Percentiles rank a stretch among this genome's conserved stretches.
Evolutionary conservation across 2,329 filamentous ascomycete genomes (phyloP).

Genomic region (Grosmannia serpens): DNA sequence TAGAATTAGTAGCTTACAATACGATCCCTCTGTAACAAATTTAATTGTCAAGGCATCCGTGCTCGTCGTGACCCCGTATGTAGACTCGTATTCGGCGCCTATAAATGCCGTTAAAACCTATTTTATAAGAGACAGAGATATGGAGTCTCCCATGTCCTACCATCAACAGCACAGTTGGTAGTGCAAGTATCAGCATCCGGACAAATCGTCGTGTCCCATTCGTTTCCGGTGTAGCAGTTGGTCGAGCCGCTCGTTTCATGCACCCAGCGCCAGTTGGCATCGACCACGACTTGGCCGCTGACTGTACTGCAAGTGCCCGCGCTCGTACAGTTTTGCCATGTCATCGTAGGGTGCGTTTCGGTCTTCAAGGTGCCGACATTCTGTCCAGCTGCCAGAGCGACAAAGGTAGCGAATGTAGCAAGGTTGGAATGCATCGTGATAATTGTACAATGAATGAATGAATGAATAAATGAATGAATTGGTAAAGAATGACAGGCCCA

Average conservation of each 20-base stretch:
- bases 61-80: slow-evolving; percentile 39
- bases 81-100: slow-evolving; percentile 36
- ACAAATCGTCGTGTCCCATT: slow-evolving; percentile 35
- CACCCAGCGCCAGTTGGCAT: slow-evolving; percentile 48
- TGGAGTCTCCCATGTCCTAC: slow-evolving; percentile 12
- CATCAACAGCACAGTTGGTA: slow-evolving; percentile 43
- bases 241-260: slow-evolving; percentile 32
- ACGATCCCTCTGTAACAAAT: slow-evolving; percentile 29
- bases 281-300: slow-evolving; percentile 37
- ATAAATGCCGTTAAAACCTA: neutral
- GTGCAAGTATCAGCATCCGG: slow-evolving; percentile 37
- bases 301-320: slow-evolving; percentile 34
- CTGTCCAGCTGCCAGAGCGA: slow-evolving; percentile 32
- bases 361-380: slow-evolving; percentile 31
- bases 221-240: slow-evolving; percentile 39
- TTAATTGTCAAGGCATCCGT: slow-evolving; percentile 36
- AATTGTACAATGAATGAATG: neutral
- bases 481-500: slow-evolving; percentile 2
- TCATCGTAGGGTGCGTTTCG: slow-evolving; percentile 40
- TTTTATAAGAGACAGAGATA: neutral
- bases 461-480: slow-evolving; percentile 16
- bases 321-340: slow-evolving; percentile 37
- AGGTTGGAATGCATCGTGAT: slow-evolving; percentile 9
- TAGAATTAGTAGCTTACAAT: slow-evolving; percentile 14
- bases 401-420: slow-evolving; percentile 29